Evolutionary conservation across 257 asterid genomes (phyloP).

Genomic region (Ilex asprella): DNA sequence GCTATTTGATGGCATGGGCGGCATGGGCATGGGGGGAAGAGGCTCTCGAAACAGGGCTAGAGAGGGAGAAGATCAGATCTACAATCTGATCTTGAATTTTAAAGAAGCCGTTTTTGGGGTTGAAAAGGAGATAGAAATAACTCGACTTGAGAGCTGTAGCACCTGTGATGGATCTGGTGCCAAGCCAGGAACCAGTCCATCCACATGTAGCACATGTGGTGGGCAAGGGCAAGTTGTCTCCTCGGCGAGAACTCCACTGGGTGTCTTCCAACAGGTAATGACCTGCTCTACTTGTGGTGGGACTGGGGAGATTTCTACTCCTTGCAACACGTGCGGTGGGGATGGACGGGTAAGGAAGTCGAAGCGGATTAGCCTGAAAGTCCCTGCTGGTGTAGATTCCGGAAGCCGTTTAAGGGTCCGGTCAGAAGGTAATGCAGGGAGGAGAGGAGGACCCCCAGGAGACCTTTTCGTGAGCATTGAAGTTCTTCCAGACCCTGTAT

Average conservation of each 20-base stretch:
- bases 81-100: slow-evolving; percentile 67
- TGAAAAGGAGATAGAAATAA: slow-evolving; percentile 85
- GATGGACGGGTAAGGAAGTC: slow-evolving; percentile 85
- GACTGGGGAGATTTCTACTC: slow-evolving; percentile 71
- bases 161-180: slow-evolving; percentile 97
- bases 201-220: slow-evolving; percentile 72
- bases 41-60: slow-evolving; percentile 67
- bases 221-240: slow-evolving; percentile 94
- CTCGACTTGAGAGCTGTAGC: slow-evolving; percentile 80
- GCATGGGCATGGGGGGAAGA: slow-evolving; percentile 78
- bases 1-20: slow-evolving; percentile 83
- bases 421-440: slow-evolving; percentile 86
- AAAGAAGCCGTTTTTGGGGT: slow-evolving; percentile 90
- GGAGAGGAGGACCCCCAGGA: slow-evolving; percentile 88
- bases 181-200: slow-evolving; percentile 70
- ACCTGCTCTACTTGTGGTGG: slow-evolving; percentile 89
- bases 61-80: slow-evolving; percentile 90
- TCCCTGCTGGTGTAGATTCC: slow-evolving; percentile 87
- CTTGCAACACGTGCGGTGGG: slow-evolving; percentile 79
- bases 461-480: slow-evolving; percentile 84
- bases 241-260: slow-evolving; percentile 86
- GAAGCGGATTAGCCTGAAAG: slow-evolving; percentile 88
- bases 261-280: slow-evolving; percentile 95
- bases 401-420: slow-evolving; percentile 89
- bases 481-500: slow-evolving; percentile 64